phyloP scores from a whole-genome alignment of 768 basidiomycete genomes.

The Gelatoporia subvermispora region DNA sequence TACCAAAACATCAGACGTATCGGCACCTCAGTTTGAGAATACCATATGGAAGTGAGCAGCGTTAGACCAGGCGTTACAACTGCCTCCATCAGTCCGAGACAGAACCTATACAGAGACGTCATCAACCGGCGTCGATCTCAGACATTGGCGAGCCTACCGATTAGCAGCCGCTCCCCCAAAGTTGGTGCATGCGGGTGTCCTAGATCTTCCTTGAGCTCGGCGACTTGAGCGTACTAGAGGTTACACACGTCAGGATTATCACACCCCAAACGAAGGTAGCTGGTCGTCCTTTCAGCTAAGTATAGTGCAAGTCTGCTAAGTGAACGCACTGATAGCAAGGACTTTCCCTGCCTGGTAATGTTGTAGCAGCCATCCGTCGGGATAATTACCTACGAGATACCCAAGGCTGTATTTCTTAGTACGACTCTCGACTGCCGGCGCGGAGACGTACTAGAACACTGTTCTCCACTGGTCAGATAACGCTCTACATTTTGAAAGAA shows the following conservation, averaged over 20 bases:
- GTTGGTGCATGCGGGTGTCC: slow-evolving; percentile 10
- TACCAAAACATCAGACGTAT: slow-evolving; percentile 15
- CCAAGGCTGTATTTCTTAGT: slow-evolving; percentile 16
- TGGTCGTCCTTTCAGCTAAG: no score
- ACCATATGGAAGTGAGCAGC: slow-evolving; percentile 14
- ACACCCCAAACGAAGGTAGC: slow-evolving; percentile 29
- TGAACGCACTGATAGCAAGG: slow-evolving; percentile 10
- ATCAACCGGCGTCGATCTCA: no score
- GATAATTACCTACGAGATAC: slow-evolving; percentile 26
- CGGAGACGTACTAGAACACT: slow-evolving; percentile 12
- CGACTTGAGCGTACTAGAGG: no score
- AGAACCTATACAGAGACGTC: slow-evolving; percentile 13
- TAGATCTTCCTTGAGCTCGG: neutral
- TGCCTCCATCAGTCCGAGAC: slow-evolving; percentile 12
- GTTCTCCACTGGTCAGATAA: slow-evolving; percentile 8
- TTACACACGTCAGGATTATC: slow-evolving; percentile 21
- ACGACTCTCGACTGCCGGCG: slow-evolving; percentile 2
- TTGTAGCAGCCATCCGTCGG: slow-evolving; percentile 26
- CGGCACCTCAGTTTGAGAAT: slow-evolving; percentile 13
- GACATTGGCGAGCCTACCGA: slow-evolving; percentile 1
- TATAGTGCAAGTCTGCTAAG: no score
- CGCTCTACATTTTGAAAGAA: slow-evolving; percentile 6
- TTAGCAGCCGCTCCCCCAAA: slow-evolving; percentile 11
- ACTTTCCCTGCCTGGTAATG: slow-evolving; percentile 17
- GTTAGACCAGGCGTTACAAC: slow-evolving; percentile 15